Base-by-base conservation (phyloP, 2,329 filamentous ascomycete genomes). In the Colletotrichum godetiae region DNA sequence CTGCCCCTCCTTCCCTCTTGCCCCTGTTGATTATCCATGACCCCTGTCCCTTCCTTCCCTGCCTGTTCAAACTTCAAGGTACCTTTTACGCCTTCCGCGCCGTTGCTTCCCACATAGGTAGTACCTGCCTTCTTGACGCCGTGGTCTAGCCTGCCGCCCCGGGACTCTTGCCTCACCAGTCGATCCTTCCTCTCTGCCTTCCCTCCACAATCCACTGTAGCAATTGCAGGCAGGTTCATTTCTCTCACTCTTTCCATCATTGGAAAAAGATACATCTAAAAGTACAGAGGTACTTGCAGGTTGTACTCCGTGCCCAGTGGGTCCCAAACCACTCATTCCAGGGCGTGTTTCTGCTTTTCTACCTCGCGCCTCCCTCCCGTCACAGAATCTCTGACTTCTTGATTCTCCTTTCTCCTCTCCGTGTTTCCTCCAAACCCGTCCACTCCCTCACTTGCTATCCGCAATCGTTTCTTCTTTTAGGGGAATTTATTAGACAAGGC, bases 331-430 rank as follows among this genome's bases (percentile, higher is more conserved):
- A 57, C 46, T 15, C 60, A 73, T 73, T 73, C 71, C 71, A 66
- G 67, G 71, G 60, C 60, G 52, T 55, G 71, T 73, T 73, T 73
- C 71, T 73, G 60, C 71, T 70, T 70, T 73, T 73, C 67, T 73
- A 73, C 67, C 62, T 65, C 67, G 60, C 61, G 60, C 35, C 56
- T 60, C 67, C 71, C 67, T 70, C 60, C 55, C 67, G 55, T 57
- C 46, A 46, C 67, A 52, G 31, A 52, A 29, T 33, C 33, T 31
- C 60, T 8, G 35, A 37, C n/a, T 46, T 60, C 56, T 52, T 27
- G 49, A 68, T 57, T 42, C 60, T 65, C 70, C 53, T 56, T 70
- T 73, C 65, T 31, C 27, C 22, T 53, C 58, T 33, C 53, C 53
- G 52, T 69, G 67, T 71, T 58, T 73, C 59, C 71, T 73, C 67